Evolutionary conservation across 2,329 filamentous ascomycete species (phyloP).

Genomic region (Paraphoma sp.): DNA sequence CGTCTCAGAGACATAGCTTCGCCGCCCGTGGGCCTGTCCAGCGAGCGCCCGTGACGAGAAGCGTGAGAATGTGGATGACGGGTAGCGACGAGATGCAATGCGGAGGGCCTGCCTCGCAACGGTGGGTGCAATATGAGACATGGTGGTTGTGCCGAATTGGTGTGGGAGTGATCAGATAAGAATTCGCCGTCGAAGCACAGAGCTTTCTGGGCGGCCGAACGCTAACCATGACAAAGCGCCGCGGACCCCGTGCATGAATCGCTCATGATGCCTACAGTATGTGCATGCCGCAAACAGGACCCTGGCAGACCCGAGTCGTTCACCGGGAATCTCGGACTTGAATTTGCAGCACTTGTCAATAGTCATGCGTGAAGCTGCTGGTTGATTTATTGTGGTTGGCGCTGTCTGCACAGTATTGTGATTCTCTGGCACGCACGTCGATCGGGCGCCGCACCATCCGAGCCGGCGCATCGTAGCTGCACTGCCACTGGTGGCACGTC

Average conservation of each 20-base stretch:
- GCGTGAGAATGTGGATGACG: conserved; percentile 50
- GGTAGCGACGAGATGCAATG: conserved; percentile 60
- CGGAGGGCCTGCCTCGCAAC: conserved; percentile 77
- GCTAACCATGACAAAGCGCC: background rate
- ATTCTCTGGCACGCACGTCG: background rate
- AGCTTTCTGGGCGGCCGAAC: background rate
- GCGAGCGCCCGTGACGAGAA: conserved; percentile 49
- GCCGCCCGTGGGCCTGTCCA: conserved; percentile 45
- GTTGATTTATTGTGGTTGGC: background rate
- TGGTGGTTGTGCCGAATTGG: conserved; percentile 31
- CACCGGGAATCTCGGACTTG: background rate
- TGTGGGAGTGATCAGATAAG: conserved; percentile 10
- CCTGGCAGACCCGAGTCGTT: background rate
- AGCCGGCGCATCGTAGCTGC: background rate
- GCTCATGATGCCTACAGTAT: background rate
- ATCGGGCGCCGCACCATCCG: background rate
- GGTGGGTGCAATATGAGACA: conserved; percentile 64
- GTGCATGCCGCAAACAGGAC: background rate
- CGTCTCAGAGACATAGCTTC: conserved; percentile 84
- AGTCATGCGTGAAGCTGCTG: background rate
- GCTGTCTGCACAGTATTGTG: background rate
- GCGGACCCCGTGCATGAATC: background rate
- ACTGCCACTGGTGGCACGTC: conserved; percentile 36
- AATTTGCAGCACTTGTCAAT: background rate
- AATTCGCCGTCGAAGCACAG: conserved; percentile 1